phyloP scores from a whole-genome alignment of 106 monocot genomes.

The Allium sativum region DNA sequence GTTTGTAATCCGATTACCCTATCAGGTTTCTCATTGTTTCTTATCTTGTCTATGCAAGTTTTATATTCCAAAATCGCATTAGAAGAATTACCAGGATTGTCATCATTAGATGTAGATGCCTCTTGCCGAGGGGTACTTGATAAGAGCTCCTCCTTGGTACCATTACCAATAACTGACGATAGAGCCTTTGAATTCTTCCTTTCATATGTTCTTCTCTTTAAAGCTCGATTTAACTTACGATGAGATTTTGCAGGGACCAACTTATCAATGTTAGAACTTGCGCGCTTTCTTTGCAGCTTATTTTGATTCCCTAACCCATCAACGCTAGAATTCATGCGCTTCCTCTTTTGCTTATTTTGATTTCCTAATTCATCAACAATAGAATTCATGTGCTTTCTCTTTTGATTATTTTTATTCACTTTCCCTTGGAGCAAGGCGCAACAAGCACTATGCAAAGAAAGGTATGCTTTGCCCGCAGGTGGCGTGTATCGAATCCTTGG shows the following conservation, averaged over 20 bases:
- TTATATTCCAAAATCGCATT: slow-evolving; percentile 19
- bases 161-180: background rate
- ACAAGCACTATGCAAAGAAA: slow-evolving; percentile 25
- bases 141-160: background rate
- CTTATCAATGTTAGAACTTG: background rate
- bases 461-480: slow-evolving; percentile 19
- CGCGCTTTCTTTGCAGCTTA: background rate
- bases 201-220: slow-evolving; percentile 1
- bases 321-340: too few relatives aligned
- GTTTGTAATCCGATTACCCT: too few relatives aligned
- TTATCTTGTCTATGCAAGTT: slow-evolving; percentile 11
- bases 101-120: background rate
- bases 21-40: background rate
- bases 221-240: background rate
- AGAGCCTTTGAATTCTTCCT: background rate
- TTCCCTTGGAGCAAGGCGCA: slow-evolving; percentile 7
- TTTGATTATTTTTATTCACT: background rate
- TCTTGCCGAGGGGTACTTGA: background rate
- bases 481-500: slow-evolving; percentile 18
- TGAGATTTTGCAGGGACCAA: background rate
- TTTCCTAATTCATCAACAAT: too few relatives aligned
- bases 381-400: background rate
- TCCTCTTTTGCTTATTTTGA: too few relatives aligned
- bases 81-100: slow-evolving; percentile 15
- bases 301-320: too few relatives aligned